These are phyloP conservation scores for Aspergillus proliferans DNA, from an alignment of 2,329 filamentous ascomycete species.

Conservation along the genomic window DNA sequence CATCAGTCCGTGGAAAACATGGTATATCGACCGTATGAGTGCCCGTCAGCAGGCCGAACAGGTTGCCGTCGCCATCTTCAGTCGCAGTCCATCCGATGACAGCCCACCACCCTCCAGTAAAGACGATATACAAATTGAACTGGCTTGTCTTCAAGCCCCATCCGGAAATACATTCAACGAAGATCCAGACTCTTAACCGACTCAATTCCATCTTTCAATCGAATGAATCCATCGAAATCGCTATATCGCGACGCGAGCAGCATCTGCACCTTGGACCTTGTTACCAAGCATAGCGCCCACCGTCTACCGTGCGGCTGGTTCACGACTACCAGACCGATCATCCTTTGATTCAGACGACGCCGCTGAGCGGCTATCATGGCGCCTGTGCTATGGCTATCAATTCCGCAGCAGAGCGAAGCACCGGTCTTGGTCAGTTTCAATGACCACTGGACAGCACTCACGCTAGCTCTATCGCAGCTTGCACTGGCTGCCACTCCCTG, in stretches of 20 bases:
- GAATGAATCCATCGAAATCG: not conserved
- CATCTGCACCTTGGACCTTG: not conserved
- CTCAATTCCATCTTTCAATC: not conserved
- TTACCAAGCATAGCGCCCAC: not conserved
- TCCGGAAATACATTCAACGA: slow-evolving; percentile 15
- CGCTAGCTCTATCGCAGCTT: too few relatives aligned
- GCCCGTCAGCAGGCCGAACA: slow-evolving; percentile 28
- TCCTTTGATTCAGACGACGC: not conserved
- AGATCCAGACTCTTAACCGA: not conserved
- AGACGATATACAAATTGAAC: slow-evolving; percentile 30
- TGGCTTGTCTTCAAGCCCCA: slow-evolving; percentile 33
- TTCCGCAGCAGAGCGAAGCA: too few relatives aligned
- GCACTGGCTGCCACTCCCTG: too few relatives aligned
- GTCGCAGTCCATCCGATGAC: slow-evolving; percentile 25
- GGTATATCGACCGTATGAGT: slow-evolving; percentile 30
- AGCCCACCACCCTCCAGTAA: slow-evolving; percentile 15
- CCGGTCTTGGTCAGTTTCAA: too few relatives aligned
- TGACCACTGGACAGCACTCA: too few relatives aligned
- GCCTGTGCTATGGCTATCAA: too few relatives aligned
- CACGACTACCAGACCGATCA: not conserved
- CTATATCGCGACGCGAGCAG: not conserved
- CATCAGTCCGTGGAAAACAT: slow-evolving; percentile 29
- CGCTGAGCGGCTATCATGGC: too few relatives aligned
- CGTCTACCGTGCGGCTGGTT: not conserved
- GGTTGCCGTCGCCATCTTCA: slow-evolving; percentile 33